Evolutionary conservation across 1,284 basidiomycete genomes (phyloP).

Genomic region (Fomes fomentarius): DNA sequence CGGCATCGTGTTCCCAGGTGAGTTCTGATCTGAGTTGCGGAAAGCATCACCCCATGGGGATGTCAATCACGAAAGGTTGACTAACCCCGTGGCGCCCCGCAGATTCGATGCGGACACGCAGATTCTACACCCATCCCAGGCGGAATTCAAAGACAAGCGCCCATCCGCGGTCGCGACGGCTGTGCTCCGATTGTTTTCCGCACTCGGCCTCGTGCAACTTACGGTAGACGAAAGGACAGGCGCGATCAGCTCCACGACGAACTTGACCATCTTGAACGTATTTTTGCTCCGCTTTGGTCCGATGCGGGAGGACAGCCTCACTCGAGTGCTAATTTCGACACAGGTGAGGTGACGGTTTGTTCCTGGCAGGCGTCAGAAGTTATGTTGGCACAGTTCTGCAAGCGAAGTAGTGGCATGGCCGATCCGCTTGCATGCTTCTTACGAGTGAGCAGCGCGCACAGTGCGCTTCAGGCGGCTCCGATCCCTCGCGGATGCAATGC

Average conservation of each 20-base stretch:
- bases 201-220: conserved; percentile 70
- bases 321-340: conserved; percentile 58
- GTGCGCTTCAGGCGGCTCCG: background rate
- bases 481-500: background rate
- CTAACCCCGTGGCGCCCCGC: conserved; percentile 12
- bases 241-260: conserved; percentile 71
- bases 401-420: too few species aligned
- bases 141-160: conserved; percentile 53
- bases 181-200: conserved; percentile 60
- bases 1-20: conserved; percentile 71
- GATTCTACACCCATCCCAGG: conserved; percentile 74
- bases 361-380: too few species aligned
- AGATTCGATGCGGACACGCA: conserved; percentile 79
- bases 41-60: background rate
- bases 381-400: too few species aligned
- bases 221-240: conserved; percentile 58
- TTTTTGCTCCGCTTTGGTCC: conserved; percentile 80
- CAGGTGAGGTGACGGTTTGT: conserved; percentile 52
- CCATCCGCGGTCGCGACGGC: conserved; percentile 54
- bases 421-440: too few species aligned
- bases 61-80: background rate
- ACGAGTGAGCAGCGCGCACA: too few species aligned
- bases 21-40: conserved; percentile 30
- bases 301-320: conserved; percentile 77
- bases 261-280: conserved; percentile 88